A percentile compares a stretch with the other conserved stretches of the same genome.
Evolutionary conservation across 116 monocot species (phyloP).

Genomic region (Dioscorea cayenensis): DNA sequence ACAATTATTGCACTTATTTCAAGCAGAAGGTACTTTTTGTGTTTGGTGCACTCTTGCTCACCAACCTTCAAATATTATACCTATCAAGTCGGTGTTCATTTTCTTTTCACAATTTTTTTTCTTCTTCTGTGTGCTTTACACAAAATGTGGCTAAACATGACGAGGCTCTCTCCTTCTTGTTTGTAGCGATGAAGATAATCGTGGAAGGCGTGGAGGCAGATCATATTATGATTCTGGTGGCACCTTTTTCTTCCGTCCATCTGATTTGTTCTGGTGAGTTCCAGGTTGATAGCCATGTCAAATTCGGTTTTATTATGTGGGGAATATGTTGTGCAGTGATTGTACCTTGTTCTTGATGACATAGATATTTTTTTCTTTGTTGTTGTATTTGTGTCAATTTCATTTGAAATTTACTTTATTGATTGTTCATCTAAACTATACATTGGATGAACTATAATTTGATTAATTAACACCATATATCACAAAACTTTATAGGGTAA

Average conservation of each 20-base stretch:
- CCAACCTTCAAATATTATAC: neutral
- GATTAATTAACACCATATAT: too few relatives aligned
- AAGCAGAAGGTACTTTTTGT: conserved; percentile 54
- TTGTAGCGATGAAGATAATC: conserved; percentile 82
- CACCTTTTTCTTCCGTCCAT: conserved; percentile 51
- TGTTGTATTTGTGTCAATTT: too few relatives aligned
- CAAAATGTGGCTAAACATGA: neutral
- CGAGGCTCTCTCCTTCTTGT: neutral
- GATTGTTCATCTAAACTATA: too few relatives aligned
- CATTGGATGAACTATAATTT: too few relatives aligned
- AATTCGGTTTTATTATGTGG: too few relatives aligned
- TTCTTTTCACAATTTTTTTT: neutral
- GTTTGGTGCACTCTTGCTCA: neutral
- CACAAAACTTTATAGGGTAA: too few relatives aligned
- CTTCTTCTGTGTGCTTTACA: neutral
- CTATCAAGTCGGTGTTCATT: neutral
- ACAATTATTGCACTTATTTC: conserved; percentile 86
- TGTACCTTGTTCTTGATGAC: too few relatives aligned
- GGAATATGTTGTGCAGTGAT: too few relatives aligned
- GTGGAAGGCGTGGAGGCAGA: conserved; percentile 82
- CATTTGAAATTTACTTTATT: too few relatives aligned
- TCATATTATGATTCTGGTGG: conserved; percentile 78
- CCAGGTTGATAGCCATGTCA: too few relatives aligned
- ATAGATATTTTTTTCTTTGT: too few relatives aligned
- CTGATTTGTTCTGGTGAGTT: conserved; percentile 92